Conservation (phyloP, 1,139 yeast genomes). For the Candida tetrigidarum region DNA sequence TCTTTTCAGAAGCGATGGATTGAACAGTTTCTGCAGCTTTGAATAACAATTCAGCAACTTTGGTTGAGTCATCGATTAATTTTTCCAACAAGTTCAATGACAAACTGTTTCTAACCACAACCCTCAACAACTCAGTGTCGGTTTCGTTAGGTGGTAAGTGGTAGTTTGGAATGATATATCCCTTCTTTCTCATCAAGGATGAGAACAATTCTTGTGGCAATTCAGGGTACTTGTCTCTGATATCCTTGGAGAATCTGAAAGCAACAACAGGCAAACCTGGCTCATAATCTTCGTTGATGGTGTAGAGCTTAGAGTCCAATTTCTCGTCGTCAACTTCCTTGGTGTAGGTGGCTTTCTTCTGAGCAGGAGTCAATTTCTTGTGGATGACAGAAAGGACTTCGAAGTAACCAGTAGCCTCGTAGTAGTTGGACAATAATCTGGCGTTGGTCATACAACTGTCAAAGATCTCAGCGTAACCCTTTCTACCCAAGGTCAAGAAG, state of each 20-base stretch:
- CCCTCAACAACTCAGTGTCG: slow-evolving; percentile 73
- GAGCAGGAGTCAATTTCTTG: slow-evolving; percentile 39
- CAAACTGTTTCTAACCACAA: slow-evolving; percentile 78
- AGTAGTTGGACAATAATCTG: slow-evolving; percentile 63
- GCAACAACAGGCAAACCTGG: slow-evolving; percentile 93
- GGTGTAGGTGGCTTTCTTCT: slow-evolving; percentile 26
- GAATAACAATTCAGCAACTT: slow-evolving; percentile 58
- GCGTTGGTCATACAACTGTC: slow-evolving; percentile 69
- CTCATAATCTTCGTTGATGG: slow-evolving; percentile 48
- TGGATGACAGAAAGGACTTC: slow-evolving; percentile 82
- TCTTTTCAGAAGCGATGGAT: slow-evolving; percentile 21
- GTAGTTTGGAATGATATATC: slow-evolving; percentile 91
- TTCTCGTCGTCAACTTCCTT: slow-evolving; percentile 13
- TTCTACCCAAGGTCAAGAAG: slow-evolving; percentile 68
- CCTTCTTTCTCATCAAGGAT: slow-evolving; percentile 73
- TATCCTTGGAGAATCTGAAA: slow-evolving; percentile 67
- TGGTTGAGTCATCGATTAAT: slow-evolving; percentile 67
- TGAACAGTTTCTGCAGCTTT: slow-evolving; percentile 35
- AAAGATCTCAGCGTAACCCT: slow-evolving; percentile 71
- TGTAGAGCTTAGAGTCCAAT: slow-evolving; percentile 10
- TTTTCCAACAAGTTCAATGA: slow-evolving; percentile 74
- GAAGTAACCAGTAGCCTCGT: slow-evolving; percentile 69
- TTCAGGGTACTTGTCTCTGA: slow-evolving; percentile 67
- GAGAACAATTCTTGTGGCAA: slow-evolving; percentile 86
- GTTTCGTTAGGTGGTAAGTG: slow-evolving; percentile 68